phyloP scores from a whole-genome alignment of 768 basidiomycete species.

The Auricularia cornea region DNA sequence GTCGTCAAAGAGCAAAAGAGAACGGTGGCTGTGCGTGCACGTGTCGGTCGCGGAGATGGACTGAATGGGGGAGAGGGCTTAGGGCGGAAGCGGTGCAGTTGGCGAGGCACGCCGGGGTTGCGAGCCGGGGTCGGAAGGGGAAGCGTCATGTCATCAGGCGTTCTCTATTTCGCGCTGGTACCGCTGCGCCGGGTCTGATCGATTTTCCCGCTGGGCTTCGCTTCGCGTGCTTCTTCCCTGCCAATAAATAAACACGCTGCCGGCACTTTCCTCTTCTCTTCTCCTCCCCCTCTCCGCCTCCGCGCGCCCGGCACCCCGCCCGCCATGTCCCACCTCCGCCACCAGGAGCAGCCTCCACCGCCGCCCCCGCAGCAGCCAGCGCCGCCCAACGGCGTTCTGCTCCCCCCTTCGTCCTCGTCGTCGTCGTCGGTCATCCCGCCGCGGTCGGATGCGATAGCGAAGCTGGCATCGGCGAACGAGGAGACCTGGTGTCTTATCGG shows the following conservation, averaged over 20 bases:
- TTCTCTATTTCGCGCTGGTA: too few species aligned
- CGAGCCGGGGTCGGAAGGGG: too few species aligned
- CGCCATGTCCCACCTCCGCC: constrained; percentile 33
- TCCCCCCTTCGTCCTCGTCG: constrained; percentile 17
- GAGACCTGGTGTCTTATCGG: constrained; percentile 94
- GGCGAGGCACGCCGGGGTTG: too few species aligned
- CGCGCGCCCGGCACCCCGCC: constrained; percentile 28
- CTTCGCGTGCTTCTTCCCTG: constrained; percentile 23
- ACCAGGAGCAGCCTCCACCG: constrained; percentile 15
- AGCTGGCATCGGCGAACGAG: constrained; percentile 80
- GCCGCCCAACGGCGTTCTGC: constrained; percentile 35
- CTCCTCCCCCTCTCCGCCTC: constrained; percentile 41
- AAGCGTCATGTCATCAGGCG: too few species aligned
- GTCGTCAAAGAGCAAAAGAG: background rate
- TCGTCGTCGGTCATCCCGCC: constrained; percentile 22
- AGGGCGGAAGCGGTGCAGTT: too few species aligned
- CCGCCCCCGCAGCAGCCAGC: too few species aligned
- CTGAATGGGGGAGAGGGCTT: too few species aligned
- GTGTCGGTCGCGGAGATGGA: too few species aligned
- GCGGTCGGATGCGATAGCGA: constrained; percentile 43
- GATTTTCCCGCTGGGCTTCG: background rate
- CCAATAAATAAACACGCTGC: constrained; percentile 30
- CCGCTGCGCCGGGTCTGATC: constrained; percentile 15
- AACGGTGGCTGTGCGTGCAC: too few species aligned
- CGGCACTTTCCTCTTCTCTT: constrained; percentile 24